Percentiles rank a stretch among this genome's conserved stretches.
Conservation (phyloP, 768 basidiomycete genomes). For the Rhodosporidiobolus sp. region DNA sequence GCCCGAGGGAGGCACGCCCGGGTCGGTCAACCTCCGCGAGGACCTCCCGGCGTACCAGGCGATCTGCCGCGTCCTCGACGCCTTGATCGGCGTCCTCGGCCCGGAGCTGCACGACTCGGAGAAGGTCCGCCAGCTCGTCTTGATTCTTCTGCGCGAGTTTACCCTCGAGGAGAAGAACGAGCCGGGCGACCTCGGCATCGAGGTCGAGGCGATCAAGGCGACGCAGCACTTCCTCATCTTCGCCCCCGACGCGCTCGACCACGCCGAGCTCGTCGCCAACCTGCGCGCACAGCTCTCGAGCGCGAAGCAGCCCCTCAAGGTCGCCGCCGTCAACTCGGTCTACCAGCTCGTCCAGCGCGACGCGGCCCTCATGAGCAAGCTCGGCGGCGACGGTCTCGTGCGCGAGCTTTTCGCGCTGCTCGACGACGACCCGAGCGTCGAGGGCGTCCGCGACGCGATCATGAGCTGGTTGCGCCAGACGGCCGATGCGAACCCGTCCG, state of each 20-base stretch:
- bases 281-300: conserved; percentile 79
- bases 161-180: conserved; percentile 79
- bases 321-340: conserved; percentile 90
- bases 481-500: conserved; percentile 83
- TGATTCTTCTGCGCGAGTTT: conserved; percentile 82
- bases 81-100: conserved; percentile 86
- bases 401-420: conserved; percentile 92
- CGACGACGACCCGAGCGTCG: conserved; percentile 88
- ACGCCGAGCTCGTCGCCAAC: conserved; percentile 71
- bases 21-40: conserved; percentile 79
- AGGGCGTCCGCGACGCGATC: conserved; percentile 91
- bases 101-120: conserved; percentile 90
- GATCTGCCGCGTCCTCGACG: conserved; percentile 86
- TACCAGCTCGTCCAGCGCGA: conserved; percentile 97
- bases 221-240: conserved; percentile 98
- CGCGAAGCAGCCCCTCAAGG: conserved; percentile 75
- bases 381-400: conserved; percentile 90
- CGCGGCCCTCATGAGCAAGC: conserved; percentile 80
- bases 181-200: no score
- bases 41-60: conserved; percentile 89
- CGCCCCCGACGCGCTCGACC: conserved; percentile 74
- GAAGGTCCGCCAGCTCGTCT: conserved; percentile 70
- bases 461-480: conserved; percentile 93
- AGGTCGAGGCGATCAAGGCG: conserved; percentile 91
- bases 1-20: conserved; percentile 73